Percentiles rank a stretch among this genome's conserved stretches.
phyloP scores from a whole-genome alignment of 139 green algal genomes.

The Deuterostichococcus epilithicus region DNA sequence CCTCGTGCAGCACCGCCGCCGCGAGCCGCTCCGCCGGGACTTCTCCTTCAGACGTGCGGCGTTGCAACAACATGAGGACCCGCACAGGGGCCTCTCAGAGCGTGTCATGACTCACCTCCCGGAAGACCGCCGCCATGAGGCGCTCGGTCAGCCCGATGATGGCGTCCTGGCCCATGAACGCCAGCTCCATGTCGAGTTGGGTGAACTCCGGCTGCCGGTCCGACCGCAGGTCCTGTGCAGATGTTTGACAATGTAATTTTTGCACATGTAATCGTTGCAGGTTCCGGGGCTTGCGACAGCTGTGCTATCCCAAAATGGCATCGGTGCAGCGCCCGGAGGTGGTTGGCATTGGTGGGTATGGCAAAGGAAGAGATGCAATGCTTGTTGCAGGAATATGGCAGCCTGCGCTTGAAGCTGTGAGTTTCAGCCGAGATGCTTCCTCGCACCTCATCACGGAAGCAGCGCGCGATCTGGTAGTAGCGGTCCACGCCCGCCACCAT shows the following conservation, averaged over 20 bases:
- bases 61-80: no score
- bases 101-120: conserved; percentile 27
- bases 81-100: neutral
- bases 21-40: no score
- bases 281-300: no score
- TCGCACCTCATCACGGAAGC: conserved; percentile 2
- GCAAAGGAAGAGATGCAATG: neutral
- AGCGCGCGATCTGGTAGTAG: conserved; percentile 87
- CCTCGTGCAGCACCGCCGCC: no score
- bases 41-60: no score
- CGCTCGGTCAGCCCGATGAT: conserved; percentile 85
- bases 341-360: neutral
- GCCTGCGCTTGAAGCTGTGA: no score
- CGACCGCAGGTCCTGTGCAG: conserved; percentile 85
- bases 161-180: conserved; percentile 82
- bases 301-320: no score
- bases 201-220: conserved; percentile 98
- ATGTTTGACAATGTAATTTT: no score
- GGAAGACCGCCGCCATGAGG: conserved; percentile 68
- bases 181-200: conserved; percentile 95
- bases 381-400: no score
- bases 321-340: no score
- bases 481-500: conserved; percentile 93
- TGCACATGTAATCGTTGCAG: no score
- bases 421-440: neutral